phyloP scores from a whole-genome alignment of 1,139 yeast genomes.

The Kazachstania sp. region DNA sequence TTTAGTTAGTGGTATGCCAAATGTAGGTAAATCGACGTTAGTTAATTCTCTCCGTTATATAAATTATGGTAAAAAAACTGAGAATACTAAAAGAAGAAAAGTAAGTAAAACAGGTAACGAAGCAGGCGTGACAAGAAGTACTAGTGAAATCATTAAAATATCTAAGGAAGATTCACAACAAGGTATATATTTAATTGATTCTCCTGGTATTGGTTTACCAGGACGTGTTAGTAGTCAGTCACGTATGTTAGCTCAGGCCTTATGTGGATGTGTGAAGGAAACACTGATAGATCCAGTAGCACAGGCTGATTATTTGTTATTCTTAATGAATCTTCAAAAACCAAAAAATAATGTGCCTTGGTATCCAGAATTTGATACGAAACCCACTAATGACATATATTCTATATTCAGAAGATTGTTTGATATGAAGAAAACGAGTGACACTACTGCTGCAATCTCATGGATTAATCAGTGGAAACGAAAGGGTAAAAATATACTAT shows the following conservation, averaged over 20 bases:
- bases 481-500: conserved; percentile 34
- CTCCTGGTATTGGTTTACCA: conserved; percentile 90
- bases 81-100: conserved; percentile 35
- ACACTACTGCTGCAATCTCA: conserved; percentile 54
- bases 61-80: conserved; percentile 15
- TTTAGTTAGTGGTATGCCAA: conserved; percentile 90
- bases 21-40: conserved; percentile 93
- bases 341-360: conserved; percentile 27
- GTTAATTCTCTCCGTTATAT: conserved; percentile 63
- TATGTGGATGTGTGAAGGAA: conserved; percentile 71
- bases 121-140: conserved; percentile 83
- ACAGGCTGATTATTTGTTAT: conserved; percentile 79
- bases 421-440: conserved; percentile 32
- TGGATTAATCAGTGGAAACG: conserved; percentile 64
- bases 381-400: conserved; percentile 70
- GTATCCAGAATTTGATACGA: conserved; percentile 41
- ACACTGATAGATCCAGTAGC: conserved; percentile 71
- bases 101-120: conserved; percentile 82
- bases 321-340: conserved; percentile 58
- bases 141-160: conserved; percentile 69
- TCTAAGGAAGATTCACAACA: conserved; percentile 43
- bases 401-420: conserved; percentile 43
- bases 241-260: conserved; percentile 59
- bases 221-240: conserved; percentile 53
- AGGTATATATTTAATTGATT: conserved; percentile 62